These are phyloP conservation scores for Ambispora gerdemannii DNA, from an alignment of 192 early-diverging fungal genomes.

Conservation along the genomic window DNA sequence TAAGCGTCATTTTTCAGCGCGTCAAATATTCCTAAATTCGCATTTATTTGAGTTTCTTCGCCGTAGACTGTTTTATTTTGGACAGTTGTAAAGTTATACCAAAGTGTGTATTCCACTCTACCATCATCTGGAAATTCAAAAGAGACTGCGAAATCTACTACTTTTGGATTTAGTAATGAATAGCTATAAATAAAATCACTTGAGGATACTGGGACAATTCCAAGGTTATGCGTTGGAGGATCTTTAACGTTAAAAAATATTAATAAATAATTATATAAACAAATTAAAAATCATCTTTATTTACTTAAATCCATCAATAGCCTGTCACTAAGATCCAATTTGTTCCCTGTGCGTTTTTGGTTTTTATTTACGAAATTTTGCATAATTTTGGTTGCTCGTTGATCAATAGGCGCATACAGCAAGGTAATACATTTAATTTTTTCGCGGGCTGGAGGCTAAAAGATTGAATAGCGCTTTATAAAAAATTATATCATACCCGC, in stretches of 20 bases:
- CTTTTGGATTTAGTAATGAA: constrained; percentile 59
- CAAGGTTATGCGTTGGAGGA: constrained; percentile 38
- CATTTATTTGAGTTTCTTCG: constrained; percentile 60
- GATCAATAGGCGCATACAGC: constrained; percentile 53
- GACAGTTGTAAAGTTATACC: constrained; percentile 77
- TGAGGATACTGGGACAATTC: constrained; percentile 54
- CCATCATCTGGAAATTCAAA: constrained; percentile 40
- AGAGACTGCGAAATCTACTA: constrained; percentile 63
- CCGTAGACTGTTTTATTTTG: constrained; percentile 51
- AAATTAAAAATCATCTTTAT: too few relatives aligned
- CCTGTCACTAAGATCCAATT: constrained; percentile 34
- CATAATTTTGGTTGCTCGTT: constrained; percentile 37
- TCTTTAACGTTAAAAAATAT: constrained; percentile 16
- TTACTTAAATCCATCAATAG: constrained; percentile 20
- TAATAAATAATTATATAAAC: constrained; percentile 19
- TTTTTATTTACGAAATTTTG: constrained; percentile 43
- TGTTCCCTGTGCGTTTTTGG: constrained; percentile 33
- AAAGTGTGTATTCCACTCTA: constrained; percentile 49
- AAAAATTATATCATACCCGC: too few relatives aligned
- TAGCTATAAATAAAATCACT: constrained; percentile 67
- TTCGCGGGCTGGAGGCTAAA: constrained; percentile 38
- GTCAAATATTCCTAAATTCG: too few relatives aligned
- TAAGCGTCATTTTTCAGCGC: too few relatives aligned
- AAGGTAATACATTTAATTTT: constrained; percentile 55
- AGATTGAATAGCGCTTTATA: too few relatives aligned